phyloP scores from a whole-genome alignment of 176 grass and related monocot species.

The Themeda triandra region DNA sequence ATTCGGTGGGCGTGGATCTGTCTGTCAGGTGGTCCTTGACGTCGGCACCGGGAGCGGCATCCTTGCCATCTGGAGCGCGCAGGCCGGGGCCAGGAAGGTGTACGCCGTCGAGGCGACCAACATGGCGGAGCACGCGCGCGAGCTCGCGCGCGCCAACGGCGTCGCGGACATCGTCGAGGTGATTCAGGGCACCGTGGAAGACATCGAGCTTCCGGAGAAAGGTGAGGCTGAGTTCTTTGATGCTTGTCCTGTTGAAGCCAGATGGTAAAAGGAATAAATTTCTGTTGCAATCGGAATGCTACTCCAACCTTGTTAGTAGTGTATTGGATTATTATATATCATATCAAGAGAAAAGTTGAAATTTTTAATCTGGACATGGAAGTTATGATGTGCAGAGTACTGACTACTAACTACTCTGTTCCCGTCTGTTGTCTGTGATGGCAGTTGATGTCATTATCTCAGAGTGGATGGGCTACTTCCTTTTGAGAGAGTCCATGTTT shows the following conservation, averaged over 20 bases:
- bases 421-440: slow-evolving; percentile 12
- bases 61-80: slow-evolving; percentile 91
- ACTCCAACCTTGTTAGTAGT: neutral
- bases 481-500: slow-evolving; percentile 94
- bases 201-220: slow-evolving; percentile 79
- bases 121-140: slow-evolving; percentile 92
- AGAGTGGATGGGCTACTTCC: slow-evolving; percentile 99
- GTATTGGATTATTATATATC: too few relatives aligned
- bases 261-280: neutral
- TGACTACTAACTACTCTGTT: slow-evolving; percentile 27
- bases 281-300: neutral
- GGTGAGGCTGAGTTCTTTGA: slow-evolving; percentile 37
- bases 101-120: slow-evolving; percentile 94
- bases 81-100: slow-evolving; percentile 93
- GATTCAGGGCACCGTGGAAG: slow-evolving; percentile 90
- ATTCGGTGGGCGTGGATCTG: slow-evolving; percentile 41
- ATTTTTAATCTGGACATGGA: neutral
- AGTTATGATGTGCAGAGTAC: neutral
- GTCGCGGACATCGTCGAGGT: slow-evolving; percentile 76
- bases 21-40: slow-evolving; percentile 76
- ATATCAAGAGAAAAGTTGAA: neutral
- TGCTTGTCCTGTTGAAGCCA: neutral
- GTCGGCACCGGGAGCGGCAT: slow-evolving; percentile 96
- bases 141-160: slow-evolving; percentile 71
- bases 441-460: slow-evolving; percentile 97